These are phyloP conservation scores for Talaromyces sp. DNA, from an alignment of 2,329 filamentous ascomycete genomes.

Conservation along the genomic window DNA sequence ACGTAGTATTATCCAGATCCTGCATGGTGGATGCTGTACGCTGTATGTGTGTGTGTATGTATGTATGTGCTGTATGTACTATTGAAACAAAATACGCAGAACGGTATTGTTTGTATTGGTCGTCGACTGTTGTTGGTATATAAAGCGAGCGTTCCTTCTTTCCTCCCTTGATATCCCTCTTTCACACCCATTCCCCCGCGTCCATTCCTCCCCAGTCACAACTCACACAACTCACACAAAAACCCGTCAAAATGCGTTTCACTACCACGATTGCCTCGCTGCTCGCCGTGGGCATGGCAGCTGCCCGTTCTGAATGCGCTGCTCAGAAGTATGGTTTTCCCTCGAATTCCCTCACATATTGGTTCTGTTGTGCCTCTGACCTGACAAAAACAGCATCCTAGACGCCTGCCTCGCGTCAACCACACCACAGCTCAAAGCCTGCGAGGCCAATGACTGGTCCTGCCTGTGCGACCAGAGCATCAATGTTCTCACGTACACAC, in stretches of 20 bases:
- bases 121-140: neutral
- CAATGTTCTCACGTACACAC: constrained; percentile 45
- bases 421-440: constrained; percentile 38
- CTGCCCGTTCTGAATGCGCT: constrained; percentile 12
- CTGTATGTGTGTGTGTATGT: neutral
- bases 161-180: neutral
- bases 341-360: too few relatives aligned
- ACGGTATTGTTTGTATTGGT: neutral
- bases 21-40: neutral
- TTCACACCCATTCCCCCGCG: neutral
- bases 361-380: too few relatives aligned
- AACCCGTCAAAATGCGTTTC: constrained; percentile 13
- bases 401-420: constrained; percentile 42
- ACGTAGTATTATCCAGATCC: neutral
- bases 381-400: constrained; percentile 43
- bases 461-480: constrained; percentile 56
- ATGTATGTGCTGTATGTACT: constrained; percentile 3
- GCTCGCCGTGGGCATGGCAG: constrained; percentile 13
- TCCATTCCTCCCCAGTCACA: neutral
- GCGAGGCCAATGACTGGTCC: constrained; percentile 46
- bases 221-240: neutral
- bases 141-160: neutral
- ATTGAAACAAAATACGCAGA: neutral
- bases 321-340: too few relatives aligned
- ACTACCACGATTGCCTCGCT: constrained; percentile 11